Conservation (phyloP, 768 basidiomycete genomes). For the Amanita inopinata region DNA sequence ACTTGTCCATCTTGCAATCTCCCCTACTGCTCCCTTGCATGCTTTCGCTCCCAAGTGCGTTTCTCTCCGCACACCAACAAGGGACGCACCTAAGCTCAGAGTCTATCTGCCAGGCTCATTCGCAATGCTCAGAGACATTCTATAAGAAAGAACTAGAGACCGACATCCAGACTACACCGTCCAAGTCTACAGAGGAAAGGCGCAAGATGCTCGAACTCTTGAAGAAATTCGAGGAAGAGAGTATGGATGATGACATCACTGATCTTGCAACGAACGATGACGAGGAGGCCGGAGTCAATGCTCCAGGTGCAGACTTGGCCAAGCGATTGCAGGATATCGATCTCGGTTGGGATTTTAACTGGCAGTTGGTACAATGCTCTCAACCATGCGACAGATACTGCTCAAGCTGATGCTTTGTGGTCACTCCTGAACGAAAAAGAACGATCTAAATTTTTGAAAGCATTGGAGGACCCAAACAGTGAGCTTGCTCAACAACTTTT, state of each 20-base stretch:
- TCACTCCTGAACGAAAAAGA: conserved; percentile 49
- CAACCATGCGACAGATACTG: conserved; percentile 31
- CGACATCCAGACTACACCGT: conserved; percentile 47
- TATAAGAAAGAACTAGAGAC: conserved; percentile 66
- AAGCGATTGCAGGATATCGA: conserved; percentile 47
- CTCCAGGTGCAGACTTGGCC: conserved; percentile 32
- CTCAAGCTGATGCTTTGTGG: conserved; percentile 52
- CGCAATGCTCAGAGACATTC: conserved; percentile 73
- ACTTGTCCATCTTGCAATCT: conserved; percentile 77
- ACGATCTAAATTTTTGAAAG: conserved; percentile 47
- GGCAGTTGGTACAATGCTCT: background rate
- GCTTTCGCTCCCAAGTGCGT: conserved; percentile 67
- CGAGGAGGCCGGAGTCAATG: conserved; percentile 29
- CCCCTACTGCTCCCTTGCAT: conserved; percentile 69
- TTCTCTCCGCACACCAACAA: background rate
- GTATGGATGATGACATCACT: conserved; percentile 25
- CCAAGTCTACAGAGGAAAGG: conserved; percentile 48
- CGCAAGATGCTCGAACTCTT: conserved; percentile 60
- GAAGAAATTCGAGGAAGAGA: conserved; percentile 62
- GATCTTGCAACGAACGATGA: conserved; percentile 23
- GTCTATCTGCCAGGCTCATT: conserved; percentile 36
- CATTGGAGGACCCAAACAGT: conserved; percentile 52
- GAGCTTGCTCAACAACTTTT: conserved; percentile 52
- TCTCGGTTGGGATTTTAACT: conserved; percentile 39
- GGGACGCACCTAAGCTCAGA: background rate